Percentiles rank a stretch among this genome's conserved stretches.
Evolutionary conservation across 2,329 filamentous ascomycete genomes (phyloP).

Genomic region (Fusarium beomiforme): DNA sequence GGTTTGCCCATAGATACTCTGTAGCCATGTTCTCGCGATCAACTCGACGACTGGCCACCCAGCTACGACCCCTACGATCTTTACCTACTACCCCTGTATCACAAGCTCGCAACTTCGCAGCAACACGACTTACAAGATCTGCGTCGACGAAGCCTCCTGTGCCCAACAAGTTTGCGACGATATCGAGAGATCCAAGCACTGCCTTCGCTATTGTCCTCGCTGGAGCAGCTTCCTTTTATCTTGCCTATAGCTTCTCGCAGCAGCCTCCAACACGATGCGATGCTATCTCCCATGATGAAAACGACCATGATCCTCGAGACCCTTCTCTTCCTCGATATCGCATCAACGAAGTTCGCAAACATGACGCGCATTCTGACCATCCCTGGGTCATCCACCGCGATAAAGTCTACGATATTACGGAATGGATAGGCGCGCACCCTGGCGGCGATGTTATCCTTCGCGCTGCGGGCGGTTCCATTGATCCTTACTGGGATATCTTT

Average conservation of each 20-base stretch:
- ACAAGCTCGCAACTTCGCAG: constrained; percentile 21
- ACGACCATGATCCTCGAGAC: constrained; percentile 47
- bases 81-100: constrained; percentile 2
- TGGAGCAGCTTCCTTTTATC: constrained; percentile 28
- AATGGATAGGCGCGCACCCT: constrained; percentile 73
- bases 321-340: constrained; percentile 59
- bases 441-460: constrained; percentile 75
- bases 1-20: neutral
- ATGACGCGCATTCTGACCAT: constrained; percentile 60
- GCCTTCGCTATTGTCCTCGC: constrained; percentile 19
- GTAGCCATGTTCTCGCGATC: constrained; percentile 32
- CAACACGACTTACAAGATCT: constrained; percentile 2
- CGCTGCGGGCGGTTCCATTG: constrained; percentile 71
- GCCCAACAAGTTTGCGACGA: neutral
- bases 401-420: constrained; percentile 76
- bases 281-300: neutral
- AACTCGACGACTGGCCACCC: constrained; percentile 17
- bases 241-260: constrained; percentile 33
- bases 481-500: constrained; percentile 77
- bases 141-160: neutral
- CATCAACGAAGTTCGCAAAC: constrained; percentile 61
- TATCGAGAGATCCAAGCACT: constrained; percentile 5
- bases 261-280: constrained; percentile 35
- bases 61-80: constrained; percentile 15
- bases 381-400: constrained; percentile 73